Evolutionary conservation across 2,329 filamentous ascomycete genomes (phyloP).

Genomic region (Penicillium sp.): DNA sequence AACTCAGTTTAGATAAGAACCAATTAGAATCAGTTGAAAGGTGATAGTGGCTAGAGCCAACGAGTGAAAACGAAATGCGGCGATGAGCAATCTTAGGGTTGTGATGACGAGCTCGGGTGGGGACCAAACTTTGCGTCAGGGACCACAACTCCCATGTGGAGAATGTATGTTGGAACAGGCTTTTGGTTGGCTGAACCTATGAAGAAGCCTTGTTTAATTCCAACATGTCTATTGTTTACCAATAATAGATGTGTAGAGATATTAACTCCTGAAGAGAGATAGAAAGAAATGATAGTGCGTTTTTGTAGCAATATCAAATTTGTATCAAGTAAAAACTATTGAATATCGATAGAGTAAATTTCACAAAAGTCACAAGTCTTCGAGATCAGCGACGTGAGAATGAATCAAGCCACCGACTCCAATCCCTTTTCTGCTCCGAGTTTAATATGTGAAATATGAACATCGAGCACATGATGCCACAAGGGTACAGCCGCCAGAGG

Average conservation of each 20-base stretch:
- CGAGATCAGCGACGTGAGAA: background rate
- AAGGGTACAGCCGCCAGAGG: background rate
- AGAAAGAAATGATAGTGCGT: too few relatives aligned
- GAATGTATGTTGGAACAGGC: background rate
- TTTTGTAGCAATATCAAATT: too few relatives aligned
- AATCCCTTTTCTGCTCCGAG: background rate
- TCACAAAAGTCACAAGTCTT: background rate
- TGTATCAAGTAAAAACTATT: background rate
- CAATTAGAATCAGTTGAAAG: background rate
- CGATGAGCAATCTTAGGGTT: constrained; percentile 5
- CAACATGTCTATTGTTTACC: too few relatives aligned
- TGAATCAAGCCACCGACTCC: background rate
- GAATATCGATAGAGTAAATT: background rate
- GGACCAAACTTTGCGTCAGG: background rate
- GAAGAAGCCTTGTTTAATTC: background rate
- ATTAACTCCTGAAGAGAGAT: too few relatives aligned
- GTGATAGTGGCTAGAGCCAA: background rate
- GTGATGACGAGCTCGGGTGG: constrained; percentile 9
- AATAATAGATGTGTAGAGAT: too few relatives aligned
- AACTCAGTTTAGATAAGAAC: background rate
- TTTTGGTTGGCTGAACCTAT: background rate
- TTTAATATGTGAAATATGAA: background rate
- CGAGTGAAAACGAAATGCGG: background rate
- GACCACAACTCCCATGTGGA: background rate
- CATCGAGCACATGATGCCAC: background rate